Base-by-base conservation (phyloP, 345 rosid genomes). In the Eucalyptus brandiana region DNA sequence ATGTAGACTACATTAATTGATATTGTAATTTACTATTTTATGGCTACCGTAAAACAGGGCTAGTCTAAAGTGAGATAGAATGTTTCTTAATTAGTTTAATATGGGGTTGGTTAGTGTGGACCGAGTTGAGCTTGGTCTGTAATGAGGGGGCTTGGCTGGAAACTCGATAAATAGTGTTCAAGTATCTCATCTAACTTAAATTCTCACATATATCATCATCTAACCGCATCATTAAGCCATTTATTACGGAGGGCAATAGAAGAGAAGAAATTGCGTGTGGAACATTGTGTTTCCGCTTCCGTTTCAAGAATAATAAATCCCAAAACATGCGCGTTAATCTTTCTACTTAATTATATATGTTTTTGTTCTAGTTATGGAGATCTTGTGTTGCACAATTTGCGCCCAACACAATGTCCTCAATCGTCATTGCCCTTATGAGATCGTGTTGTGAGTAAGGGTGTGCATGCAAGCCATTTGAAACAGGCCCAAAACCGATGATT, bases 41-140 rank as follows among this genome's bases (percentile, higher is more conserved):
- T 0, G 4, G 0, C 0, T 47, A 47, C 0, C 0, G 1, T 47
- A 47, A 47, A 47, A 47, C 0, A 47, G 4, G 13, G 1, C 0
- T 11, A 2, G 1, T 47, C 0, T 45, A 45, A 45, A 3, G 0
- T 45, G 4, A 10, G 0, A 45, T 45, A 45, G 0, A 9, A 45
- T 0, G 2, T 3, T 47, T 11, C 0, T 11, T 47, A 47, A 47
- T 47, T 47, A 47, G 5, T 47, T 0, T 47, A 47, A 47, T 47
- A 47, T 47, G 12, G 4, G 1, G 9, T 2, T 42, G 1, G 2
- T 2, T 6, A 42, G 10, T 44, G 47, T 9, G 2, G 10, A 10
- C 1, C 0, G 10, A 44, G 47, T 44, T 44, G 10, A 44, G 1
- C 10, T 44, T 8, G 45, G 9, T 3, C 10, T 3, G 47, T 45